phyloP scores from a whole-genome alignment of 1,284 basidiomycete genomes.

The Mycosarcoma mackinlayi region DNA sequence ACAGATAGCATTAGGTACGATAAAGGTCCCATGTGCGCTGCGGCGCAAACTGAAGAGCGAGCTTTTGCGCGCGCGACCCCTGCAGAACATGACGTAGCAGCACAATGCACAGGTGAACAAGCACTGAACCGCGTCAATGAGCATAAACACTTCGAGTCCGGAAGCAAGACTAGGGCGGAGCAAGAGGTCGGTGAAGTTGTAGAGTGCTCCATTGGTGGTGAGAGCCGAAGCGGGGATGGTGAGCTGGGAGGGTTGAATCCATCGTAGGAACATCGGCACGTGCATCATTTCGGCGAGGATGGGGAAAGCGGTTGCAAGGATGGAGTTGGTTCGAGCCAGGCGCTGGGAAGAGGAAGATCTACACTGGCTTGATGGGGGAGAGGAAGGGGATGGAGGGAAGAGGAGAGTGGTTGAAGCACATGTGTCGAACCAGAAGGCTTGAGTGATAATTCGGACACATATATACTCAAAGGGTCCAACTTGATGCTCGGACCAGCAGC shows the following conservation, averaged over 20 bases:
- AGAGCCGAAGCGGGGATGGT: neutral
- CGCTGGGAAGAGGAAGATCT: too few relatives aligned
- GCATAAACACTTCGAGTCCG: slow-evolving; percentile 12
- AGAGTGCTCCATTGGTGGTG: slow-evolving; percentile 1
- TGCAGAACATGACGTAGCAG: slow-evolving; percentile 4
- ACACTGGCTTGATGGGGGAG: too few relatives aligned
- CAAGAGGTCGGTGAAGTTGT: slow-evolving; percentile 1
- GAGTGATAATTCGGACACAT: too few relatives aligned
- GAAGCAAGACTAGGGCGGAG: slow-evolving; percentile 1
- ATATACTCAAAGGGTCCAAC: too few relatives aligned
- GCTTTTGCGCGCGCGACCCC: slow-evolving; percentile 2
- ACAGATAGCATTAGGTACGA: slow-evolving; percentile 16
- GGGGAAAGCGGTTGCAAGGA: too few relatives aligned
- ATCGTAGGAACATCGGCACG: too few relatives aligned
- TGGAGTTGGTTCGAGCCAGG: too few relatives aligned
- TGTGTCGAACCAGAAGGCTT: too few relatives aligned
- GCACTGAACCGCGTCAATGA: slow-evolving; percentile 10
- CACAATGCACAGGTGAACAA: slow-evolving; percentile 4
- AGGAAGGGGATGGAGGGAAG: too few relatives aligned
- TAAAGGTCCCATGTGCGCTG: slow-evolving; percentile 12
- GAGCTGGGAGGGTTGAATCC: neutral
- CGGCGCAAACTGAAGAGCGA: slow-evolving; percentile 3
- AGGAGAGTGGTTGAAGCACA: too few relatives aligned
- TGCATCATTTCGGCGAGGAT: too few relatives aligned
- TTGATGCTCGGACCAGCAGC: too few relatives aligned